phyloP scores from a whole-genome alignment of 208 protist species.

The Acanthamoeba royreba region DNA sequence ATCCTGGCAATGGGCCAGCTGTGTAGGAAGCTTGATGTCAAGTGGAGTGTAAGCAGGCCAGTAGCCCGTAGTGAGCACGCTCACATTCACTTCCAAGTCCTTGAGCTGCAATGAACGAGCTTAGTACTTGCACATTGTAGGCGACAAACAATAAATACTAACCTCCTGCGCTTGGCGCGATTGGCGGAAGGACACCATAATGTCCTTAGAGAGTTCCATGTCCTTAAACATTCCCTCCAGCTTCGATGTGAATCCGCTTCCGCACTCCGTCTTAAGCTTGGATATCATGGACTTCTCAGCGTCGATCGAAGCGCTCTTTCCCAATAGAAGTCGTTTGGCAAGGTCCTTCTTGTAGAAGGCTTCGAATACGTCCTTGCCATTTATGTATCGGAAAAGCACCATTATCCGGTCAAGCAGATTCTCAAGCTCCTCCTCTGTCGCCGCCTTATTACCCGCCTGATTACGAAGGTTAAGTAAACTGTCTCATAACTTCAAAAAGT shows the following conservation, averaged over 20 bases:
- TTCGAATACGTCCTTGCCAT: constrained; percentile 94
- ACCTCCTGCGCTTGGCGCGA: neutral
- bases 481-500: too few relatives aligned
- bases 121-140: neutral
- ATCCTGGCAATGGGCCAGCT: constrained; percentile 73
- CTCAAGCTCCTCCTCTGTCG: constrained; percentile 75
- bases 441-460: constrained; percentile 59
- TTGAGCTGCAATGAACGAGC: neutral
- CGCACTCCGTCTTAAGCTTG: constrained; percentile 91
- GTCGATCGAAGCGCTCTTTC: constrained; percentile 80
- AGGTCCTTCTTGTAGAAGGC: constrained; percentile 94
- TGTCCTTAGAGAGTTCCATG: constrained; percentile 77
- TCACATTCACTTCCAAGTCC: constrained; percentile 79
- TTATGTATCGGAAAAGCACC: constrained; percentile 86
- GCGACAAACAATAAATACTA: neutral
- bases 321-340: constrained; percentile 88
- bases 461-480: neutral
- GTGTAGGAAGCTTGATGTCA: constrained; percentile 57
- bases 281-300: constrained; percentile 90
- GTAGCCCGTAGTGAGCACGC: constrained; percentile 88
- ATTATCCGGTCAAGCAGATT: constrained; percentile 68
- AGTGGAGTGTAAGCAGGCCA: constrained; percentile 83
- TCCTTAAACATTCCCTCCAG: constrained; percentile 96
- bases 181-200: constrained; percentile 63
- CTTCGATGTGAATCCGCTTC: constrained; percentile 89